Base-by-base conservation (phyloP, 2,329 filamentous ascomycete genomes). In the Chaetomiaceae sp. region DNA sequence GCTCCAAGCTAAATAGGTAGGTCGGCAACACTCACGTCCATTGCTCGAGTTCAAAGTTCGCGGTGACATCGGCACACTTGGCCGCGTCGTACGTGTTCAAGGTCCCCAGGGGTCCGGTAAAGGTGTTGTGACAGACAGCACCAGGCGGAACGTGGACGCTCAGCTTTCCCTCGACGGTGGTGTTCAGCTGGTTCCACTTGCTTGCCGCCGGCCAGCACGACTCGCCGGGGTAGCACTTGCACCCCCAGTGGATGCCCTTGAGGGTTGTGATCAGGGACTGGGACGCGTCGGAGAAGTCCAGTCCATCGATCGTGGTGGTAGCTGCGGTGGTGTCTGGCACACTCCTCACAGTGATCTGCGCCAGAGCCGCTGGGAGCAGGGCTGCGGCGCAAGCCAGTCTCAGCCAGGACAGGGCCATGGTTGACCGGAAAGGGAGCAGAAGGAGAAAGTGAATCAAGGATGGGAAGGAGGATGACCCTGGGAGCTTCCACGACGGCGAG, bases 41-140 rank as follows among this genome's bases (percentile, higher is more conserved):
- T n/a, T 60, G 49, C 55, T 68, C 63, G 33, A 66, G 55, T 3
- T 57, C 51, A 54, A 63, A 70, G 44, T 64, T 65, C 5, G 58
- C 55, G 3, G 53, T 58, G 5, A 60, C 60, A 1, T 65, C 64
- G 0, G 60, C 61, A 46, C 70, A 72, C 17, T 58, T 58, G 9
- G 60, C 63, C 13, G 63, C 62, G 40, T 70, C 56, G 31, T 69
- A 70, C 0, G 68, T 72, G 23, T 63, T 56, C 3, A 69, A 33
- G 4, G 58, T 63, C 12, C 68, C 68, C 8, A 70, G 56, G 4
- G 66, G 67, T 0, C 68, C 66, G 3, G 63, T 53, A 46, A 68
- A 70, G 13, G 59, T 63, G 51, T 68, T 59, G 55, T 72, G 61
- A 56, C 70, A 71, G 21, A 33, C 47, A 5, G 61, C 60, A 1